Evolutionary conservation across 208 protist species (phyloP), one percentile per base, ranked within the genome.

Genomic region (Acanthamoeba royreba): DNA sequence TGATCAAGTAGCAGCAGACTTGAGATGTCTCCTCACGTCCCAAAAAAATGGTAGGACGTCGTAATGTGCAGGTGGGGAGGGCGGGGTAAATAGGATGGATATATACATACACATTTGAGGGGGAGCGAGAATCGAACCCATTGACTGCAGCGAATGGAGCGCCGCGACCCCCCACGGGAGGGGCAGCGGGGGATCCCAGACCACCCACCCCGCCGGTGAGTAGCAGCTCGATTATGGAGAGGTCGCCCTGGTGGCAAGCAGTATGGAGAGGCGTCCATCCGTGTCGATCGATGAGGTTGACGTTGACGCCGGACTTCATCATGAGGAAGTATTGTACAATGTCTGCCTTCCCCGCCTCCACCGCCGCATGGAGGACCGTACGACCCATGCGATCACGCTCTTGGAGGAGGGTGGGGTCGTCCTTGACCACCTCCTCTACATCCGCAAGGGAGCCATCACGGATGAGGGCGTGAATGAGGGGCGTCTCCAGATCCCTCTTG

Each of bases 191-290:
- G 61, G 61, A 9, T 5, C 61, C 61, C 15, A 72, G 61, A 28
- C 61, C 61, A 40, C 61, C 61, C 31, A 35, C 61, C 31, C 43
- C 74, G 5, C 74, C 74, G 25, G 46, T 53, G 4, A 86, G 74
- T 9, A 90, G 83, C 9, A 90, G 83, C 28, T 90, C 83, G 35
- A 90, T 90, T 0, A 66, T 35, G 28, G 33, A 28, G 17, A 90
- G 83, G 52, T 90, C 49, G 25, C 83, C 83, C 28, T 49, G 35
- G 38, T 55, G 52, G 47, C 83, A 90, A 22, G 83, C 83, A n/a
- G 52, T 66, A 49, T 90, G 83, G 28, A 90, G 53, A 9, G 83
- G 38, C 15, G 45, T 90, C 83, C 83, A 90, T 2, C 83, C 83
- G 43, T 90, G 45, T 45, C 83, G 46, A 35, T 90, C 83, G 35